Evolutionary conservation across 176 grass and related monocot genomes (phyloP).

Genomic region (Alopecurus myosuroides): DNA sequence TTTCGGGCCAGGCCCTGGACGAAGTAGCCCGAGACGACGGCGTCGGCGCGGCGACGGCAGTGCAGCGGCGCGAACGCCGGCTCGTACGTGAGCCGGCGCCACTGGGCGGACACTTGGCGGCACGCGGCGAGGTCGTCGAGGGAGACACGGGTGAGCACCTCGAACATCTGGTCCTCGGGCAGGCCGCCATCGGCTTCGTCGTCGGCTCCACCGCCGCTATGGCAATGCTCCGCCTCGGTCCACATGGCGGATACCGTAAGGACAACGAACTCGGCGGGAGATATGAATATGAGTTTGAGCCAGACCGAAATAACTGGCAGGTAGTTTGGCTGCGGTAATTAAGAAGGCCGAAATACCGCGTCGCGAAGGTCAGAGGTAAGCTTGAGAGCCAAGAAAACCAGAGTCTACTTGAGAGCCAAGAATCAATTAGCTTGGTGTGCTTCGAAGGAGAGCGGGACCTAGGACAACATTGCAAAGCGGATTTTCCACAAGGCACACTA

Average conservation of each 20-base stretch:
- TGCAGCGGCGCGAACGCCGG: conserved; percentile 28
- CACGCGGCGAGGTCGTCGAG: conserved; percentile 37
- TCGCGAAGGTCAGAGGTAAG: not conserved
- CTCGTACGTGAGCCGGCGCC: conserved; percentile 34
- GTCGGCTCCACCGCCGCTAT: not conserved
- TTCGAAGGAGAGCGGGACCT: not conserved
- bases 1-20: conserved; percentile 18
- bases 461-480: not conserved
- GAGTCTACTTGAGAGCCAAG: not conserved
- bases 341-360: not conserved
- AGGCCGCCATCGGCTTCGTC: not conserved
- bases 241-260: not conserved
- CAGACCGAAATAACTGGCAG: no score
- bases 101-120: conserved; percentile 10
- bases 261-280: not conserved
- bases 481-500: no score
- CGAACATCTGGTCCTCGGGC: conserved; percentile 37
- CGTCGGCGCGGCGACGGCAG: conserved; percentile 30
- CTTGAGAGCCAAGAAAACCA: not conserved
- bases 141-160: conserved; percentile 34
- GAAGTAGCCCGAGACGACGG: conserved; percentile 31
- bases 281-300: not conserved
- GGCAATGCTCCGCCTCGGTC: not conserved
- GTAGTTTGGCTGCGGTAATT: not conserved
- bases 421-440: not conserved